Evolutionary conservation across 1,139 yeast genomes (phyloP), one percentile per base, ranked within the genome.

Genomic region (Petasospora fabianii): DNA sequence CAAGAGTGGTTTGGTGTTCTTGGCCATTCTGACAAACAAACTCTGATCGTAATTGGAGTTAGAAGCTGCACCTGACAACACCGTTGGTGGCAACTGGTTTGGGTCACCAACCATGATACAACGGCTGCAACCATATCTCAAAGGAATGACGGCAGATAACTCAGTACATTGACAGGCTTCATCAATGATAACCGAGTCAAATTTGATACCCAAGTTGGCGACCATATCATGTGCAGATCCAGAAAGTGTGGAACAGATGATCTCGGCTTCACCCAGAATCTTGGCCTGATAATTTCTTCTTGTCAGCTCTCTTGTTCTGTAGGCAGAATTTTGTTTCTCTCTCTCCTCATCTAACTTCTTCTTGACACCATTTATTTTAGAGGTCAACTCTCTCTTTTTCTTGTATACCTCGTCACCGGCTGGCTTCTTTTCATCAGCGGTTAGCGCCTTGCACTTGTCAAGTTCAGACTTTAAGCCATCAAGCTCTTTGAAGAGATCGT

Each of bases 91-190:
- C 47, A 94, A 72, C 65, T 94, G 99, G 58, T 92, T 90, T 3
- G 98, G 98, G 67, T 94, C 99, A 57, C 99, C 99, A 37, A 94
- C 99, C 96, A 94, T 86, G 36, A 94, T 83, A 66, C 97, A 90
- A 42, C 80, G 79, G 47, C 73, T 80, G 54, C 96, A 86, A 2
- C 98, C 98, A 59, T 90, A 94, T 55, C 96, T 72, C 49, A 94
- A 69, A 0, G 99, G 99, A 54, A 92, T 92, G 24, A 94, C 73
- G 0, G 96, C 86, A 10, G 96, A 86, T 32, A 92, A 61, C 58
- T 94, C 99, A 33, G 94, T 92, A 77, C 96, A 84, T 61, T 94
- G 99, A 55, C 97, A 95, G 1, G 98, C 98, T 61, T 94, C 99
- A 68, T 94, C 99, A 49, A 94, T 82, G 40, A 94, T 81, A 3